Conservation (phyloP, 495 filamentous ascomycete species). For the Aspergillus bridgeri region DNA sequence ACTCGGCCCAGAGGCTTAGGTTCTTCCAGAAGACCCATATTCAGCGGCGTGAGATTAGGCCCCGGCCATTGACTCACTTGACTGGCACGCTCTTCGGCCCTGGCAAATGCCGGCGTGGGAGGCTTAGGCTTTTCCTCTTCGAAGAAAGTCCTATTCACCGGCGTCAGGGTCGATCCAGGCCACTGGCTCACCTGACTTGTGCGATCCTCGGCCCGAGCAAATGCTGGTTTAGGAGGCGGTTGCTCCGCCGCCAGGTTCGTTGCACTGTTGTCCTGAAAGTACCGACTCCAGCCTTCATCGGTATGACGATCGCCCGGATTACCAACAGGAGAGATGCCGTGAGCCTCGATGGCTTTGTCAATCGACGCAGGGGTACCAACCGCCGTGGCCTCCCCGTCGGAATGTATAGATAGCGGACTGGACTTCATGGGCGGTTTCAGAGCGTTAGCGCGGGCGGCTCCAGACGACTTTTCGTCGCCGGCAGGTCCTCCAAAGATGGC, state of each 20-base stretch:
- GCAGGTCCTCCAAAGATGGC: conserved; percentile 43
- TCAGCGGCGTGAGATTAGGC: conserved; percentile 31
- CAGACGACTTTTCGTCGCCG: conserved; percentile 35
- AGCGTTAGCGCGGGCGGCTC: conserved; percentile 23
- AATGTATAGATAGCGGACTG: conserved; percentile 35
- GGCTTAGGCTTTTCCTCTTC: background rate
- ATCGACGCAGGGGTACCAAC: conserved; percentile 13
- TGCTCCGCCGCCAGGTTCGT: conserved; percentile 36
- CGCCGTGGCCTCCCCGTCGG: conserved; percentile 20
- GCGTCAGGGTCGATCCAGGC: conserved; percentile 32
- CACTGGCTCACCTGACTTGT: conserved; percentile 29
- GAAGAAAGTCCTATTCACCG: background rate
- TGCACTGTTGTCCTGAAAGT: conserved; percentile 53
- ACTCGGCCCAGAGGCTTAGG: conserved; percentile 52
- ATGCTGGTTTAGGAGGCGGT: background rate
- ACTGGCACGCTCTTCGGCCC: conserved; percentile 29
- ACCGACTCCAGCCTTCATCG: conserved; percentile 58
- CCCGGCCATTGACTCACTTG: conserved; percentile 41
- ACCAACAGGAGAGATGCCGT: conserved; percentile 12
- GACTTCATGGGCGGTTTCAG: conserved; percentile 20
- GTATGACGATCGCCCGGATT: conserved; percentile 46
- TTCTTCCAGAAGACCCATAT: conserved; percentile 37
- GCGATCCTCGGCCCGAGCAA: conserved; percentile 17
- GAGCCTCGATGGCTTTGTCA: conserved; percentile 22
- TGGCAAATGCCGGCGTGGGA: background rate